phyloP scores from a whole-genome alignment of 2,329 filamentous ascomycete genomes.

The Lojkania enalia region DNA sequence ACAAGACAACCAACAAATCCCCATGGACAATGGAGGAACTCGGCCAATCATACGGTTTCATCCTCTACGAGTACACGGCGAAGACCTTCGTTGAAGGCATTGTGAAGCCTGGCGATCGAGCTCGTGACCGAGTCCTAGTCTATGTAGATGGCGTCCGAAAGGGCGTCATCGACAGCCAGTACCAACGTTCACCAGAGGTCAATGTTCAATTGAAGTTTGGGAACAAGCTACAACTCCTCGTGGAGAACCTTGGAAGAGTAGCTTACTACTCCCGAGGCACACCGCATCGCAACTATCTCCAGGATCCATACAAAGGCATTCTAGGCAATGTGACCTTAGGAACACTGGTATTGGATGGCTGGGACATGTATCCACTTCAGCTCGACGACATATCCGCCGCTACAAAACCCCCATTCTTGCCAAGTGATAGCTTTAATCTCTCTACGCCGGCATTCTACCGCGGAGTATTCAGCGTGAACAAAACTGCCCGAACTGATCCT shows the following conservation, averaged over 20 bases:
- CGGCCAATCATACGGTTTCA: constrained; percentile 51
- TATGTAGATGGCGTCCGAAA: constrained; percentile 50
- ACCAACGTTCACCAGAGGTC: constrained; percentile 46
- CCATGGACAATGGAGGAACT: constrained; percentile 53
- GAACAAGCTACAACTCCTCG: constrained; percentile 50
- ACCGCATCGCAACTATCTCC: constrained; percentile 18
- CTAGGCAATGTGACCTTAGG: constrained; percentile 49
- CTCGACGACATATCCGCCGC: constrained; percentile 24
- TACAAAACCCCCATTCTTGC: background rate
- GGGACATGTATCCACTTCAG: constrained; percentile 48
- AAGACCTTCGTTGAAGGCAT: constrained; percentile 31
- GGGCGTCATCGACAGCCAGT: constrained; percentile 55
- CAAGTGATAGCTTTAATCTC: too few relatives aligned
- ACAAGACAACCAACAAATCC: constrained; percentile 20
- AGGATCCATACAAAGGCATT: constrained; percentile 54
- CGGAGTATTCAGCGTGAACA: constrained; percentile 19
- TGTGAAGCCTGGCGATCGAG: constrained; percentile 49
- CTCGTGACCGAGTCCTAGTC: constrained; percentile 53
- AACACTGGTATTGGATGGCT: constrained; percentile 35
- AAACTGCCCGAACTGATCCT: constrained; percentile 5
- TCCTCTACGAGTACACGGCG: constrained; percentile 49
- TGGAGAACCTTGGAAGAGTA: constrained; percentile 58
- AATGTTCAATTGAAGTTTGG: constrained; percentile 44
- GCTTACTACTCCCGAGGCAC: constrained; percentile 50
- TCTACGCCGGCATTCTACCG: constrained; percentile 23